Evolutionary conservation across 106 monocot species (phyloP).

Genomic region (Triglochin maritima): DNA sequence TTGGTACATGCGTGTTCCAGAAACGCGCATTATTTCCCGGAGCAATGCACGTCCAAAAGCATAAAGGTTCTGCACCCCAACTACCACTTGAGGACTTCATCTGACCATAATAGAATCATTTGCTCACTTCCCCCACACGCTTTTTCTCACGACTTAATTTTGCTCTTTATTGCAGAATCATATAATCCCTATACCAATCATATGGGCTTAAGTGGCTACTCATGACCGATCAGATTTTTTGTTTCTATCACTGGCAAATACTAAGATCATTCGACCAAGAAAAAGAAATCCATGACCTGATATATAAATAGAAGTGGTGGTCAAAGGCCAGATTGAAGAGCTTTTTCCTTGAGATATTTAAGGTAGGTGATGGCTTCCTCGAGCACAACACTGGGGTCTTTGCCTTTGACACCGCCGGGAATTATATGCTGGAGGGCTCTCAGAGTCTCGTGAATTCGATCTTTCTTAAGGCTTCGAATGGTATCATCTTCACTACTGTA

Average conservation of each 20-base stretch:
- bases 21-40: neutral
- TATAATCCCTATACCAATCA: neutral
- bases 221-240: neutral
- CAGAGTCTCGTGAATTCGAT: conserved; percentile 47
- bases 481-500: conserved; percentile 1
- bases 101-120: neutral
- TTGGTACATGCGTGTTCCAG: neutral
- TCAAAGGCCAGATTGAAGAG: neutral
- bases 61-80: neutral
- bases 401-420: conserved; percentile 42
- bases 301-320: neutral
- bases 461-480: conserved; percentile 25
- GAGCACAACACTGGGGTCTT: conserved; percentile 23
- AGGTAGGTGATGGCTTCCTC: conserved; percentile 10
- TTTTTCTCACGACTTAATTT: neutral
- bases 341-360: conserved; percentile 1
- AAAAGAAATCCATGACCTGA: neutral
- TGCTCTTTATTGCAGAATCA: conserved; percentile 7
- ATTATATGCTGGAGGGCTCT: conserved; percentile 40
- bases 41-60: neutral
- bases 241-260: neutral
- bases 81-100: no score
- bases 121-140: neutral
- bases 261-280: no score
- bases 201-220: neutral